phyloP scores from a whole-genome alignment of 2,329 filamentous ascomycete genomes.

The Aureobasidium musti region DNA sequence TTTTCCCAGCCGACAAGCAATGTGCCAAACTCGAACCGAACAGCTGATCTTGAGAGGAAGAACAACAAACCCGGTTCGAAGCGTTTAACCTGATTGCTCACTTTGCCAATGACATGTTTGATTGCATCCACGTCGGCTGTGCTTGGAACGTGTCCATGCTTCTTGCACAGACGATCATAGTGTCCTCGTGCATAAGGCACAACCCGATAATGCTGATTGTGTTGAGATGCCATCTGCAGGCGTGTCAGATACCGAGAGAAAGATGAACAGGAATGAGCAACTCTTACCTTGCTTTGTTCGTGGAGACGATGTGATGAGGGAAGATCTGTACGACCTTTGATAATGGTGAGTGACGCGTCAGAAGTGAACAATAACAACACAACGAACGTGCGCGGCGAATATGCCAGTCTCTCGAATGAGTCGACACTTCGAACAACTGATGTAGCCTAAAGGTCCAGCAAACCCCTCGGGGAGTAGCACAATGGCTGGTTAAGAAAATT shows the following conservation, averaged over 20 bases:
- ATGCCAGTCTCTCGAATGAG: too few species aligned
- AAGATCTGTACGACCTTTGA: too few species aligned
- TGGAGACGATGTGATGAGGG: too few species aligned
- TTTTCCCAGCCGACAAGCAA: not conserved
- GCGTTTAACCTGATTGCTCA: not conserved
- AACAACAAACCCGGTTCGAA: not conserved
- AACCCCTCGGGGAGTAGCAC: too few species aligned
- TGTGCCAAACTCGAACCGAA: not conserved
- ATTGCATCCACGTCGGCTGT: not conserved
- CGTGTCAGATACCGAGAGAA: not conserved
- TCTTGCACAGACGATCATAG: not conserved
- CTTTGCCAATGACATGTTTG: not conserved
- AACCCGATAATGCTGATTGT: not conserved
- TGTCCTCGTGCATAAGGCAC: not conserved
- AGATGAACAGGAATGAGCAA: too few species aligned
- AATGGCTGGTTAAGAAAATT: too few species aligned
- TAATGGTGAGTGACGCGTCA: too few species aligned
- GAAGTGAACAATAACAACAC: too few species aligned
- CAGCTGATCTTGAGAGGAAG: not conserved
- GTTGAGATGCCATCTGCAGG: not conserved
- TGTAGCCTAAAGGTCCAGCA: too few species aligned
- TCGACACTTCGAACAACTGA: too few species aligned
- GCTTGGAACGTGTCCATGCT: not conserved
- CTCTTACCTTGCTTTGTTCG: too few species aligned
- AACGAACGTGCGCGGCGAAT: too few species aligned